Conservation (phyloP, 371 early-diverging fungal species). For the Dichotomocladium elegans region DNA sequence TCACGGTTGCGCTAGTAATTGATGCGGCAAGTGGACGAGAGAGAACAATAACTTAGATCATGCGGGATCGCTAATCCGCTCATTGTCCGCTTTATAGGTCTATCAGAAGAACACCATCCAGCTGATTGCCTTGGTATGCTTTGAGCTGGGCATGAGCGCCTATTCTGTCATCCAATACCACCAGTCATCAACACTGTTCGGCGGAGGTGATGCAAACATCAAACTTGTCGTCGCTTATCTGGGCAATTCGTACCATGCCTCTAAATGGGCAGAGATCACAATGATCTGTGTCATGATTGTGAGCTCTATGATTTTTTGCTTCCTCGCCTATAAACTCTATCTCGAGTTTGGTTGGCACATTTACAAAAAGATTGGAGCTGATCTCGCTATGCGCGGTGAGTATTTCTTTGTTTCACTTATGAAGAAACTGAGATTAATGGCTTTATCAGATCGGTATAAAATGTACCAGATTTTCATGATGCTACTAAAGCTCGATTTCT, state of each 20-base stretch:
- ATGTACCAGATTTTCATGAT: constrained; percentile 85
- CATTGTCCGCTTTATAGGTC: constrained; percentile 27
- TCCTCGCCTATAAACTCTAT: constrained; percentile 47
- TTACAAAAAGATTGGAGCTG: constrained; percentile 93
- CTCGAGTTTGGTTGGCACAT: constrained; percentile 78
- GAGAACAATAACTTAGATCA: background rate
- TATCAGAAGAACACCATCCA: constrained; percentile 52
- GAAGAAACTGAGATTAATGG: no score
- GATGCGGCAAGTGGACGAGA: constrained; percentile 41
- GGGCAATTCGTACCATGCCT: constrained; percentile 33
- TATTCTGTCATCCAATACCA: constrained; percentile 49
- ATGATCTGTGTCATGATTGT: constrained; percentile 37
- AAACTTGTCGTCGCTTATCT: constrained; percentile 20
- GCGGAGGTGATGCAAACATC: constrained; percentile 17
- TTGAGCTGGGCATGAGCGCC: constrained; percentile 47
- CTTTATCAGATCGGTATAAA: constrained; percentile 76
- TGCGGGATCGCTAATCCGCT: background rate
- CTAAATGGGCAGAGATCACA: constrained; percentile 45
- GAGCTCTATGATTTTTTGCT: constrained; percentile 27
- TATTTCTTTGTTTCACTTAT: background rate
- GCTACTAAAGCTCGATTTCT: constrained; percentile 85
- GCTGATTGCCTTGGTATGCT: constrained; percentile 42
- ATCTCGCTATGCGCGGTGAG: constrained; percentile 78
- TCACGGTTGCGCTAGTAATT: constrained; percentile 37
- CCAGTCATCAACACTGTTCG: constrained; percentile 41